Evolutionary conservation across 306 rosid genomes (phyloP), one percentile per base, ranked within the genome.

Genomic region (Trifolium fragiferum): DNA sequence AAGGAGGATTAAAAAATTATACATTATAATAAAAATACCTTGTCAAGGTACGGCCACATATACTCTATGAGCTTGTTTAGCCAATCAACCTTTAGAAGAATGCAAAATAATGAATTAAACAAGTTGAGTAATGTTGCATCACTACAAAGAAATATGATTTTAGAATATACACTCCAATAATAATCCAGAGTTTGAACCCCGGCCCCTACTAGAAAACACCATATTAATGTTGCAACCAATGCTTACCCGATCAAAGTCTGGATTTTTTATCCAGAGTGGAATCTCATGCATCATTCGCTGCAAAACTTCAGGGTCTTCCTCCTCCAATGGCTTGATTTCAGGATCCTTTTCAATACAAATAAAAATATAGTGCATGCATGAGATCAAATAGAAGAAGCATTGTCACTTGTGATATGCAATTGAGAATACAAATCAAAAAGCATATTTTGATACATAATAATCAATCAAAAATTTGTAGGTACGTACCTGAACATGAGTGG

Each of bases 11-110:
- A 60, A 23, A 20, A 74, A 8, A 32, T 30, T 4, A 30, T 27
- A 27, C 32, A 27, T 27, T 27, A 7, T 27, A 25, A 7, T 4
- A 4, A 30, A 30, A 30, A 10, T 61, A 93, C 98, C 98, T 91
- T 93, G 78, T 93, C 88, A 13, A 93, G 97, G 75, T 84, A 89
- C n/a, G 98, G 98, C 97, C 98, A 93, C 97, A 93, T 91, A 51
- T 80, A 87, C 51, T 80, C 83, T 43, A 93, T 66, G 72, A 93
- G 84, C 80, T 76, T 91, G 88, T 91, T 93, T 27, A 93, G 81
- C 98, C 98, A 93, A 47, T 93, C 98, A 71, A 93, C 65, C 97
- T 93, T 59, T 19, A 66, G 0, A 43, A 78, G 73, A 75, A n/a
- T n/a, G n/a, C n/a, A 27, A 55, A 68, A 4, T 33, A 50, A 27